phyloP scores from a whole-genome alignment of 345 rosid genomes.

The Aquilaria sinensis region DNA sequence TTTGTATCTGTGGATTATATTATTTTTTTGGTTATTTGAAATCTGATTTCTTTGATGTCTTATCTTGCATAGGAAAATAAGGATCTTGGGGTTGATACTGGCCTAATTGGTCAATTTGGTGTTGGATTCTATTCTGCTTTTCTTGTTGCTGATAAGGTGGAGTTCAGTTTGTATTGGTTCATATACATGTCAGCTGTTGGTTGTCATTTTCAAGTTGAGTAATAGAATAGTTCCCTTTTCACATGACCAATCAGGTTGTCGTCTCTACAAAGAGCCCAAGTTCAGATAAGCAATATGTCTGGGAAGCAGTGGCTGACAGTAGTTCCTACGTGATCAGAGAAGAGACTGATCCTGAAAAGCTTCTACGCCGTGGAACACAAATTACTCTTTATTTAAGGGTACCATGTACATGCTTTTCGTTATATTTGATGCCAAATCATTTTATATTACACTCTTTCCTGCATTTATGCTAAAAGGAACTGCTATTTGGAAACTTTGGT shows the following conservation, averaged over 20 bases:
- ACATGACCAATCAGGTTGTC: conserved; percentile 49
- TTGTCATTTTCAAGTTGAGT: background rate
- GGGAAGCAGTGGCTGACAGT: conserved; percentile 90
- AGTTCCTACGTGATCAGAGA: conserved; percentile 85
- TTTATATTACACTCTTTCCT: too few relatives aligned
- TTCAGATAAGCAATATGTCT: conserved; percentile 90
- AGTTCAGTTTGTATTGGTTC: background rate
- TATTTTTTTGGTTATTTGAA: background rate
- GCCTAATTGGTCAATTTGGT: conserved; percentile 97
- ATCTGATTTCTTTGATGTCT: conserved; percentile 3
- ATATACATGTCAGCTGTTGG: conserved; percentile 1
- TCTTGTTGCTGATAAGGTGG: conserved; percentile 93
- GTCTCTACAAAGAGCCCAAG: conserved; percentile 95
- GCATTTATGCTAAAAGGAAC: too few relatives aligned
- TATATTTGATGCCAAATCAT: background rate
- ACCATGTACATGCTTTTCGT: conserved; percentile 9
- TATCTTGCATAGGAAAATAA: conserved; percentile 61
- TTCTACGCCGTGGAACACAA: conserved; percentile 76
- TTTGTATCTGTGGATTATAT: background rate
- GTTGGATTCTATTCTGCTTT: conserved; percentile 99
- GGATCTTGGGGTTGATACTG: conserved; percentile 81
- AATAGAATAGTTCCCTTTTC: conserved; percentile 6
- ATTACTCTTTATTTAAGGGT: conserved; percentile 89
- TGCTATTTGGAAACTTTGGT: background rate
- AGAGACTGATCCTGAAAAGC: conserved; percentile 81